A percentile compares a stretch with the other conserved stretches of the same genome.
Conservation (phyloP, 257 asterid species). For the Petrea volubilis region DNA sequence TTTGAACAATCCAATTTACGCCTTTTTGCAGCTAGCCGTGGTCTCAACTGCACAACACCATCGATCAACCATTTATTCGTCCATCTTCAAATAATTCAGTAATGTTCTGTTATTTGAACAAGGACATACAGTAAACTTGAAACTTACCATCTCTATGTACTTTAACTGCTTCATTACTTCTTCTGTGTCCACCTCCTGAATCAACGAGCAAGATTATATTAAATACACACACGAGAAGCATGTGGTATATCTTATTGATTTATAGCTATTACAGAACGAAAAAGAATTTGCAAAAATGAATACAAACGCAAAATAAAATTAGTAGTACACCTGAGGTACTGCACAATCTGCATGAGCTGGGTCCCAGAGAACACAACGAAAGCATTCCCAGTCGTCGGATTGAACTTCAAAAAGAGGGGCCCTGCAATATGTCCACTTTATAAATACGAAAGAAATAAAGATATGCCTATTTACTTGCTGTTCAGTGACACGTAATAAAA, state of each 20-base stretch:
- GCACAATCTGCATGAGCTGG: conserved; percentile 94
- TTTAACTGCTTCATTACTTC: conserved; percentile 83
- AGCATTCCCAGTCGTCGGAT: conserved; percentile 88
- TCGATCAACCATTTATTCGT: not conserved
- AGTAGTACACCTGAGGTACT: conserved; percentile 75
- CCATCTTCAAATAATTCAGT: too few species aligned
- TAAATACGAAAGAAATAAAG: not conserved
- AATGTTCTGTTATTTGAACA: too few species aligned
- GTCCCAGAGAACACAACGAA: conserved; percentile 77
- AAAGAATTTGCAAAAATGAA: not conserved
- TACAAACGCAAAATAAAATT: not conserved
- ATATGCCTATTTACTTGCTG: not conserved
- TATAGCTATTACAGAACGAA: conserved; percentile 2
- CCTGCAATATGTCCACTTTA: conserved; percentile 42
- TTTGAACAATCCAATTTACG: conserved; percentile 47
- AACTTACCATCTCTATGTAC: conserved; percentile 72
- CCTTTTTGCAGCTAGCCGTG: conserved; percentile 59
- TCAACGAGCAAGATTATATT: conserved; percentile 21
- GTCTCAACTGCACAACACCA: conserved; percentile 61
- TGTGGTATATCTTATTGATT: not conserved
- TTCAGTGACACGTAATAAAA: not conserved
- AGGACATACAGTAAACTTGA: not conserved
- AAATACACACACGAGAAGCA: not conserved
- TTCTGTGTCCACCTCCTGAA: conserved; percentile 80
- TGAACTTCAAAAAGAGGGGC: conserved; percentile 95